Conservation (phyloP, 225 moss, liverwort and hornwort species). For the Physcomitrium patens region DNA sequence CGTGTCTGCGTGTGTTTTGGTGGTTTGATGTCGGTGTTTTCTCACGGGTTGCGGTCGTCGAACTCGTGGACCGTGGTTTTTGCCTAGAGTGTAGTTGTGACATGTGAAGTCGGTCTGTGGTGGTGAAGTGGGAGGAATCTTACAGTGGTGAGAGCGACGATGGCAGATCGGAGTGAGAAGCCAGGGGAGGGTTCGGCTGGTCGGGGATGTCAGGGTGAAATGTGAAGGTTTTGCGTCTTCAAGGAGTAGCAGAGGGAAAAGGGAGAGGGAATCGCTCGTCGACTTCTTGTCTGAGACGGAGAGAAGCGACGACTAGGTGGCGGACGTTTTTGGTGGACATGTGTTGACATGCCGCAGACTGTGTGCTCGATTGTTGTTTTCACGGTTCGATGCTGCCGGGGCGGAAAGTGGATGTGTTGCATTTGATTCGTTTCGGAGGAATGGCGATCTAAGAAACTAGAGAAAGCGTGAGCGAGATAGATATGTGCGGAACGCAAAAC, state of each 20-base stretch:
- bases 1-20: background rate
- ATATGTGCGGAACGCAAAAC: slow-evolving; percentile 13
- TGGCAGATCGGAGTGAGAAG: slow-evolving; percentile 34
- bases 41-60: too few species aligned
- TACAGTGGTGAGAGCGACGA: background rate
- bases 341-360: slow-evolving; percentile 22
- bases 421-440: background rate
- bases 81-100: background rate
- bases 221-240: slow-evolving; percentile 23
- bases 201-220: slow-evolving; percentile 11
- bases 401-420: background rate
- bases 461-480: background rate
- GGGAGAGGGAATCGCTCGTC: too few species aligned
- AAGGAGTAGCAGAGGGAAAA: too few species aligned
- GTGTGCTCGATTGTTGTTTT: slow-evolving; percentile 13
- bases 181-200: slow-evolving; percentile 16
- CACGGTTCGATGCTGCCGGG: background rate
- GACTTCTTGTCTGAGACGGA: background rate
- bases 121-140: slow-evolving; percentile 19
- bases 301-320: slow-evolving; percentile 7
- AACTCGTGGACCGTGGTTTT: background rate
- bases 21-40: background rate
- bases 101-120: background rate
- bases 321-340: background rate
- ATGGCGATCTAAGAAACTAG: slow-evolving; percentile 7